Conservation (phyloP, 306 rosid species). For the Cucurbita moschata region DNA sequence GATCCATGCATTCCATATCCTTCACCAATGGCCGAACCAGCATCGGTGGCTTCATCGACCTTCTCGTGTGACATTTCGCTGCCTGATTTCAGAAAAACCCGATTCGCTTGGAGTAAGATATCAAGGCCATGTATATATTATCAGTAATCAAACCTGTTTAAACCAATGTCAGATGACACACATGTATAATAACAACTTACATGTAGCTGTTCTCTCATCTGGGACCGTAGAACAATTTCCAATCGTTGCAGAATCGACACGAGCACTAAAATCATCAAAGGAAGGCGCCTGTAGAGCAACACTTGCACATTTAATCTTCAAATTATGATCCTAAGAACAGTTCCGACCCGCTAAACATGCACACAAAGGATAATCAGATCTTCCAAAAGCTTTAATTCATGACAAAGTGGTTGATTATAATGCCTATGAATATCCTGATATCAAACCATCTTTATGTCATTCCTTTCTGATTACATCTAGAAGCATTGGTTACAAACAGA, state of each 20-base stretch:
- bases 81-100: constrained; percentile 7
- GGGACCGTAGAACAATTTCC: constrained; percentile 2
- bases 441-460: background rate
- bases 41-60: constrained; percentile 6
- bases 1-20: constrained; percentile 4
- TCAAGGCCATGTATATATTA: background rate
- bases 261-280: constrained; percentile 3
- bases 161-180: background rate
- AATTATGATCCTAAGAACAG: constrained; percentile 10
- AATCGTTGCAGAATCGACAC: background rate
- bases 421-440: background rate
- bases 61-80: constrained; percentile 14
- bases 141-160: background rate
- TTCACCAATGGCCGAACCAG: background rate
- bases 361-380: background rate
- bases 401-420: background rate
- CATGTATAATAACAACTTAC: constrained; percentile 5
- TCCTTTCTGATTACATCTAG: background rate
- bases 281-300: constrained; percentile 12
- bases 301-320: constrained; percentile 17
- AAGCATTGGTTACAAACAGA: background rate
- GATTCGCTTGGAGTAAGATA: background rate
- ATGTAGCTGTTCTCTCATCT: constrained; percentile 12
- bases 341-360: constrained; percentile 16
- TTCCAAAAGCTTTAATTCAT: background rate